Evolutionary conservation across 2,329 filamentous ascomycete genomes (phyloP).

Genomic region (Colletotrichum sp.): DNA sequence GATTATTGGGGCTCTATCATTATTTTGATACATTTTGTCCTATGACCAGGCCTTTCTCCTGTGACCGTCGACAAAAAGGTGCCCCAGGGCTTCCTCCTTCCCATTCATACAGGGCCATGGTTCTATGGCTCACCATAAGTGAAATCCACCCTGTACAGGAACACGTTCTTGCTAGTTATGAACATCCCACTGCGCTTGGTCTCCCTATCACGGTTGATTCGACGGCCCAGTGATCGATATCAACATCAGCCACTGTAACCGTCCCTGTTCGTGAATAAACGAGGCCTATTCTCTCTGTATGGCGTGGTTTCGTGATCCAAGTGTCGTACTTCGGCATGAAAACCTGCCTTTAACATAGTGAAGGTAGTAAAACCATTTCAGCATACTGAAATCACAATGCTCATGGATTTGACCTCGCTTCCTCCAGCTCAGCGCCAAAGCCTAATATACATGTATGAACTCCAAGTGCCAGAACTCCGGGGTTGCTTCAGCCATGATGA

Average conservation of each 20-base stretch:
- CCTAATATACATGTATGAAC: background rate
- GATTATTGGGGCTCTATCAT: background rate
- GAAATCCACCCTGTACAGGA: fast-evolving
- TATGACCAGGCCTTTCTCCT: background rate
- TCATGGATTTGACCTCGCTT: background rate
- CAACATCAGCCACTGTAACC: background rate
- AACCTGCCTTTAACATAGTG: background rate
- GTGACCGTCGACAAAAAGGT: background rate
- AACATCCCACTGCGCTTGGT: background rate
- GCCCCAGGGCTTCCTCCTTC: background rate
- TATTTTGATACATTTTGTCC: background rate
- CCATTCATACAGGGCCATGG: background rate
- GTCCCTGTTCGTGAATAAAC: background rate
- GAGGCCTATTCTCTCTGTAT: background rate
- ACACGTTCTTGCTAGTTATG: background rate
- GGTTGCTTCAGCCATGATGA: background rate
- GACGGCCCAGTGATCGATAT: background rate
- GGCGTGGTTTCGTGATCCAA: background rate
- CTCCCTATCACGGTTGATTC: background rate
- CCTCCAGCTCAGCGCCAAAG: background rate
- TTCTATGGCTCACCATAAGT: background rate
- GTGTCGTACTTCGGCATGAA: background rate
- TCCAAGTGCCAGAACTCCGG: background rate
- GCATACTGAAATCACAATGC: background rate
- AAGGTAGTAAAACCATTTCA: background rate